Base-by-base conservation (phyloP, 495 filamentous ascomycete species). In the Glonium stellatum region DNA sequence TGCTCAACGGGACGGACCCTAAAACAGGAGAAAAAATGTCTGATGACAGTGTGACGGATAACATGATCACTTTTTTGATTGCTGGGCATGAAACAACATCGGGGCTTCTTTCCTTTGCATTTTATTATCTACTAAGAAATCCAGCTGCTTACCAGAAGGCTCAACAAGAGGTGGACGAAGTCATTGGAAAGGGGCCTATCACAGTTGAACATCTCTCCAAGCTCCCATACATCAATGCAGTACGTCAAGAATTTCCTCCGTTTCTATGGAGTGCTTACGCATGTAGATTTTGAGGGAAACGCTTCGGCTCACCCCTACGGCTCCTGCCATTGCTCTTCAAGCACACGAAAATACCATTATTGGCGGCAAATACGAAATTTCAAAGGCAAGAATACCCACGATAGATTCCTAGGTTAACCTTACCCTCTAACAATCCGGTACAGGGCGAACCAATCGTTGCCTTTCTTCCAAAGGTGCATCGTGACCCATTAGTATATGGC, bases 351-450 rank as follows among this genome's bases (percentile, higher is more conserved):
- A 79, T 1, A 78, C 82, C n/a, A 36, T 60, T 66, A 78, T 76
- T 1, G 84, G 82, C 2, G 87, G 86, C 34, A 84, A 87, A 67
- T 91, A 90, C 71, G 71, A 81, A 51, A 72, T 91, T 36, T 71
- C 80, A 1, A 75, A 82, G 37, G 56, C 49, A 51, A 58, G 19
- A 6, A 11, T 18, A 48, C 22, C 18, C 19, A 25, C 31, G 18
- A 10, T 44, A 13, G 12, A 21, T 22, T 18, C 9, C 37, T 11
- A 34, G 44, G 39, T 11, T 15, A 48, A n/a, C 15, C 1, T 22
- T 58, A 56, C 27, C n/a, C 22, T 23, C 11, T 37, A 35, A 49
- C 18, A 18, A 44, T 13, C 13, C 13, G 13, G 18, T 4, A 44
- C 18, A 57, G 60, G 77, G 80, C 57, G 81, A 85, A 63, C 66